Evolutionary conservation across 1,139 yeast species (phyloP), one percentile per base, ranked within the genome.

Genomic region (Meyerozyma carpophila): DNA sequence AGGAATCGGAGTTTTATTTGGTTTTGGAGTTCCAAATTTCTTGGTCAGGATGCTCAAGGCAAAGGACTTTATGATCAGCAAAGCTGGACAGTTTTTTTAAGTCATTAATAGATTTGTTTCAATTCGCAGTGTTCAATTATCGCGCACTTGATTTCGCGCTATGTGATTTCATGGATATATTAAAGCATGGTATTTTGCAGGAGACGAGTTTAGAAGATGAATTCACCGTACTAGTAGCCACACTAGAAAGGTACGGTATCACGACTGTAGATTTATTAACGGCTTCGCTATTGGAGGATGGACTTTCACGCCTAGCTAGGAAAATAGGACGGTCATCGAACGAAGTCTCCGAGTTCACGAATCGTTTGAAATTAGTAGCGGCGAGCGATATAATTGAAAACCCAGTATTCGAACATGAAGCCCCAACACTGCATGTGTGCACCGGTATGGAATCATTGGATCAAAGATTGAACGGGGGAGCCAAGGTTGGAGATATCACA

Each of bases 1-100:
- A 20, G 75, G 75, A 21, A 66, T 68, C 41, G 73, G 71, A 13
- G 40, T 54, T 8, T 26, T 55, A 0, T 62, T 52, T 45, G 73
- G 71, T 5, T 59, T 56, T 50, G 32, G 47, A 3, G 43, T 59
- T 8, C 73, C 75, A 2, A 60, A 46, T 39, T 66, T 68, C 44
- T 13, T 65, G 9, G 63, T 66, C 14, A 47, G 51, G 47, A n/a
- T 49, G 8, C 6, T 59, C 20, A 70, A 68, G 50, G 42, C 34
- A 13, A 31, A 31, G 34, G 34, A 31, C 34, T 31, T 31, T 8
- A 31, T 31, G 34, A 5, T 31, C 9, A 13, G 16, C 14, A 31
- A 31, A 13, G 34, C 34, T 13, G 20, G 10, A 8, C n/a, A 31
- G 16, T 7, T 7, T 6, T 31, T 31, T 31, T 31, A 14, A 31